Base-by-base conservation (phyloP, 2,329 filamentous ascomycete genomes). In the Cordyceps pruinosa region DNA sequence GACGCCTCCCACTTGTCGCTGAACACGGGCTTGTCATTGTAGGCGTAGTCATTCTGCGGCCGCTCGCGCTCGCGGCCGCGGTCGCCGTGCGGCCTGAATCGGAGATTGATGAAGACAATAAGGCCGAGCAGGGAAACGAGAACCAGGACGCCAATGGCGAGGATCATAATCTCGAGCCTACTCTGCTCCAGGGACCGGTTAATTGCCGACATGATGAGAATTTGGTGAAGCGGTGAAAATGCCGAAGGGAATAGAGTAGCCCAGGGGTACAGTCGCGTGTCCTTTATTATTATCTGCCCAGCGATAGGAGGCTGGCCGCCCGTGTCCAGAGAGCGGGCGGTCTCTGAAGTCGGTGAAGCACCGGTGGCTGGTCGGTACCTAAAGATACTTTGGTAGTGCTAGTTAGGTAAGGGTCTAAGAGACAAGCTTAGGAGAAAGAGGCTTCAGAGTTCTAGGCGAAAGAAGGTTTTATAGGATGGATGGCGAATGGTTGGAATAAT, bases 91-190 rank as follows among this genome's bases (percentile, higher is more conserved):
- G 62, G 54, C 32, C 62, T 64, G 26, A 64, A 55, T 8, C 62
- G 61, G 23, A 66, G 58, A 30, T 65, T 66, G 45, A 68, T 59
- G 44, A 68, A 65, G 39, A 73, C 64, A 25, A 72, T 53, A n/a
- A 69, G 58, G 23, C 64, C 65, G 17, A 74, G 62, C 7, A 69
- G 59, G 17, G 61, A 62, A 17, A 72, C 69, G 26, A 73, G 65
- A 17, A 69, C 42, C 35, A 74, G 60, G 45, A 70, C 66, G 13
- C 64, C 66, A 15, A 65, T 57, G 13, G 71, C 69, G 26, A 74
- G 60, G 26, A 72, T 60, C 37, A 68, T 51, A 45, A 73, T 70
- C 60, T 73, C 70, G 35, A 70, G 57, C 44, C 65, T 64, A 55
- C 61, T 66, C 34, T 66, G 60, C n/a, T 70, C 66, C 42, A 67